phyloP scores from a whole-genome alignment of 805 yeast species.

The Hyphopichia homilentoma region DNA sequence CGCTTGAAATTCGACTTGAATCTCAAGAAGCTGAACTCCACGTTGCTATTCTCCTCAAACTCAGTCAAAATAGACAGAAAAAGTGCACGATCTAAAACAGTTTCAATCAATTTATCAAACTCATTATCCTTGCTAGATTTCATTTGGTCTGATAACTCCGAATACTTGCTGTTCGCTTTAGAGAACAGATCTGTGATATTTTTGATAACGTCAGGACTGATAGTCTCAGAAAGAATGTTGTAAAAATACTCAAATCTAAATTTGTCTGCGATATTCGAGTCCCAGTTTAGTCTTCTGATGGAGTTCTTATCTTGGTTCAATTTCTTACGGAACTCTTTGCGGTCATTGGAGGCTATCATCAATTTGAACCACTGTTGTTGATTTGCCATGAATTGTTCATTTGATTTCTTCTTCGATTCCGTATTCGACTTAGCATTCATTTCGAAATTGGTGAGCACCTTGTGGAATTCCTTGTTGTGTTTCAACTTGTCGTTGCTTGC shows the following conservation, averaged over 20 bases:
- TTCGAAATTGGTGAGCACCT: slow-evolving; percentile 39
- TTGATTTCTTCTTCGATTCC: slow-evolving; percentile 17
- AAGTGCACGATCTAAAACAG: slow-evolving; percentile 27
- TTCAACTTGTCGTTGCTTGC: slow-evolving; percentile 44
- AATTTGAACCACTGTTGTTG: slow-evolving; percentile 27
- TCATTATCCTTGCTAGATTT: slow-evolving; percentile 29
- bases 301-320: slow-evolving; percentile 24
- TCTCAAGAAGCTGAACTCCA: slow-evolving; percentile 6
- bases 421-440: slow-evolving; percentile 21
- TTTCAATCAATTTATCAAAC: slow-evolving; percentile 23
- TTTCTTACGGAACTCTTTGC: slow-evolving; percentile 20
- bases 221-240: slow-evolving; percentile 16
- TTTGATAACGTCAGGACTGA: slow-evolving; percentile 12
- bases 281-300: slow-evolving; percentile 36
- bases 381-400: slow-evolving; percentile 10
- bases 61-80: slow-evolving; percentile 19
- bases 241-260: slow-evolving; percentile 25
- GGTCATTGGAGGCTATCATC: slow-evolving; percentile 11
- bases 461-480: slow-evolving; percentile 56
- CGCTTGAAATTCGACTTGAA: slow-evolving; percentile 24
- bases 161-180: slow-evolving; percentile 17
- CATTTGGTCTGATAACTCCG: slow-evolving; percentile 23
- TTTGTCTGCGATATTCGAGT: slow-evolving; percentile 25
- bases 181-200: slow-evolving; percentile 15
- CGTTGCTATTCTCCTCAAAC: slow-evolving; percentile 5